These are phyloP conservation scores for Flueggea neowawraea DNA, from an alignment of 441 rosid genomes.

Conservation along the genomic window DNA sequence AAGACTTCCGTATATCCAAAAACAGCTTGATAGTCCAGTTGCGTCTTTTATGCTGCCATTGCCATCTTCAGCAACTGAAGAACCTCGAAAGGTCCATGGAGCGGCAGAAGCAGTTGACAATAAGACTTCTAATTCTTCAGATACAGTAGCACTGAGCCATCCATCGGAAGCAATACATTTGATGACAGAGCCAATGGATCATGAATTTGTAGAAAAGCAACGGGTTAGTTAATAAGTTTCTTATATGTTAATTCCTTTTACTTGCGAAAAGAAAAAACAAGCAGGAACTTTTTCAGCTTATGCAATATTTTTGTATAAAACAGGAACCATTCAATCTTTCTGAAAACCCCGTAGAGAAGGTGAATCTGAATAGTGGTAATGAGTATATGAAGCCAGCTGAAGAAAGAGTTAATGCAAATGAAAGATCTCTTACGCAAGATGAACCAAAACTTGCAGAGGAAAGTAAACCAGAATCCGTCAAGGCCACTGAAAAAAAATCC, in stretches of 20 bases:
- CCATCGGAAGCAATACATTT: slow-evolving; percentile 4
- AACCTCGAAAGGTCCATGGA: slow-evolving; percentile 23
- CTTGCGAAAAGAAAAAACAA: background rate
- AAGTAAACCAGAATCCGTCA: too few species aligned
- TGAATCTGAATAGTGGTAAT: slow-evolving; percentile 13
- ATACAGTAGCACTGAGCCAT: slow-evolving; percentile 12
- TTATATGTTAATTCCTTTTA: background rate
- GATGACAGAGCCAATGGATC: slow-evolving; percentile 12
- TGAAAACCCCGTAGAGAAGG: slow-evolving; percentile 30
- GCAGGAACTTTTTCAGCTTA: slow-evolving; percentile 4
- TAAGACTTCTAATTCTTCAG: slow-evolving; percentile 2
- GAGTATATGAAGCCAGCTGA: slow-evolving; percentile 7
- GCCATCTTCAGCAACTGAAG: slow-evolving; percentile 24
- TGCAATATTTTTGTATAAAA: slow-evolving; percentile 10
- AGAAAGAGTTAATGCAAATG: background rate
- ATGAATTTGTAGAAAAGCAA: slow-evolving; percentile 13
- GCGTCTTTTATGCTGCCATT: slow-evolving; percentile 18
- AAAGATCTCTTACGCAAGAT: too few species aligned
- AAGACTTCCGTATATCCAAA: slow-evolving; percentile 11
- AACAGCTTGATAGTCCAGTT: slow-evolving; percentile 15
- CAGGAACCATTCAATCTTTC: slow-evolving; percentile 31
- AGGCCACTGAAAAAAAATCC: too few species aligned
- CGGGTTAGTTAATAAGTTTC: slow-evolving; percentile 37
- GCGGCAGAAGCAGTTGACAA: slow-evolving; percentile 10
- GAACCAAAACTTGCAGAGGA: too few species aligned